Conservation (phyloP, 2,329 filamentous ascomycete species). For the Botrytis paeoniae region DNA sequence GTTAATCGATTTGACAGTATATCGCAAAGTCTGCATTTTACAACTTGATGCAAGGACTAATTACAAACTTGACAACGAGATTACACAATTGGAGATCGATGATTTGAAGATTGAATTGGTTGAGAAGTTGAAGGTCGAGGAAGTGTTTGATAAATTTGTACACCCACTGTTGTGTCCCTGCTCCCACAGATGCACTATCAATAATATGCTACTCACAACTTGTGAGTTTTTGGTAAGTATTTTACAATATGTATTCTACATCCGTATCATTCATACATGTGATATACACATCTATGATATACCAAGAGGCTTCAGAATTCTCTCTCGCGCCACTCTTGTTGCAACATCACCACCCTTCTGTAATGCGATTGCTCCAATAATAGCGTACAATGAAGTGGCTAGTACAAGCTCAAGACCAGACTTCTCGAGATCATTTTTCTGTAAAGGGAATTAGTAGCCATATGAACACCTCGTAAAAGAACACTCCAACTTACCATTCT, state of each 20-base stretch:
- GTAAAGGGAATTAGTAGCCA: constrained; percentile 28
- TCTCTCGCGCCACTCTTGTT: constrained; percentile 70
- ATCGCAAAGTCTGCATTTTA: not conserved
- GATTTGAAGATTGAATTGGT: not conserved
- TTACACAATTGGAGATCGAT: not conserved
- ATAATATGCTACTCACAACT: not conserved
- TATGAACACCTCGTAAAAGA: constrained; percentile 4
- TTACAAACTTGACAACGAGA: not conserved
- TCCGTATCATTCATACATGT: constrained; percentile 20
- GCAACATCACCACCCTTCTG: constrained; percentile 81
- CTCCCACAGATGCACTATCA: constrained; percentile 8
- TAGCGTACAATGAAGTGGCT: constrained; percentile 74
- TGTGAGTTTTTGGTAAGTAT: not conserved
- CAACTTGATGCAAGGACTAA: not conserved
- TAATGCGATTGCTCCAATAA: constrained; percentile 85
- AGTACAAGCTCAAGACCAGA: constrained; percentile 77
- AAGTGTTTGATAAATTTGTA: not conserved
- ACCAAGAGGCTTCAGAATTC: constrained; percentile 41
- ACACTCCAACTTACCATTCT: constrained; percentile 57
- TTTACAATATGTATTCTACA: constrained; percentile 22
- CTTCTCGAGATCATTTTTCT: constrained; percentile 63
- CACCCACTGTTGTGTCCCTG: not conserved
- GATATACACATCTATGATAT: constrained; percentile 34
- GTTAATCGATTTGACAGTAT: not conserved
- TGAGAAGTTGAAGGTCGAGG: not conserved